phyloP scores from a whole-genome alignment of 495 filamentous ascomycete genomes.

The Collariella sp. region DNA sequence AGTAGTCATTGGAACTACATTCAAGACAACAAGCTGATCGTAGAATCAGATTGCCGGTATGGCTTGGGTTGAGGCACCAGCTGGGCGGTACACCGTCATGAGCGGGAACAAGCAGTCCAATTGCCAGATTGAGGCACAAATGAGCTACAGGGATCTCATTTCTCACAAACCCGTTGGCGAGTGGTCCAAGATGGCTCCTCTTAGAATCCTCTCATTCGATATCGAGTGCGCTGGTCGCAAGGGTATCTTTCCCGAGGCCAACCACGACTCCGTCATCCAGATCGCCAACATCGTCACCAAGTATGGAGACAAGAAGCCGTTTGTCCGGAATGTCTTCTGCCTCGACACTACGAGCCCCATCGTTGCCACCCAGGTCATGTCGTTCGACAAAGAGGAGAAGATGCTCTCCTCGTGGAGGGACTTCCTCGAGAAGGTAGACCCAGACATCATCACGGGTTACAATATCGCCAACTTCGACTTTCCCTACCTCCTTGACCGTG shows the following conservation, averaged over 20 bases:
- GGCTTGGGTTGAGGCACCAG: slow-evolving; percentile 90
- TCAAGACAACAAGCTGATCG: slow-evolving; percentile 4
- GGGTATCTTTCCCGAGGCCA: slow-evolving; percentile 90
- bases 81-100: slow-evolving; percentile 62
- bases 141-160: slow-evolving; percentile 74
- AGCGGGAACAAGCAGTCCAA: slow-evolving; percentile 61
- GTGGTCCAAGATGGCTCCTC: slow-evolving; percentile 96
- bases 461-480: slow-evolving; percentile 99
- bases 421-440: slow-evolving; percentile 85
- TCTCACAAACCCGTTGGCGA: slow-evolving; percentile 86
- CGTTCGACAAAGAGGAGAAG: slow-evolving; percentile 66
- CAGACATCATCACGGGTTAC: slow-evolving; percentile 97
- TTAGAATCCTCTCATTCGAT: slow-evolving; percentile 91
- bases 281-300: slow-evolving; percentile 96
- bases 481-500: slow-evolving; percentile 87
- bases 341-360: slow-evolving; percentile 84
- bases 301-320: slow-evolving; percentile 92
- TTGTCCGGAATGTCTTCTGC: slow-evolving; percentile 93
- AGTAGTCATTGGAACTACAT: slow-evolving; percentile 4
- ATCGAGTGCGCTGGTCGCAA: slow-evolving; percentile 98
- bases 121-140: slow-evolving; percentile 87
- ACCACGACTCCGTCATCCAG: slow-evolving; percentile 91
- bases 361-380: slow-evolving; percentile 86
- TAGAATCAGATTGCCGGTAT: slow-evolving; percentile 66
- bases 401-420: slow-evolving; percentile 87